phyloP scores from a whole-genome alignment of 495 filamentous ascomycete species.

The Staphylotrichum tortipilum region DNA sequence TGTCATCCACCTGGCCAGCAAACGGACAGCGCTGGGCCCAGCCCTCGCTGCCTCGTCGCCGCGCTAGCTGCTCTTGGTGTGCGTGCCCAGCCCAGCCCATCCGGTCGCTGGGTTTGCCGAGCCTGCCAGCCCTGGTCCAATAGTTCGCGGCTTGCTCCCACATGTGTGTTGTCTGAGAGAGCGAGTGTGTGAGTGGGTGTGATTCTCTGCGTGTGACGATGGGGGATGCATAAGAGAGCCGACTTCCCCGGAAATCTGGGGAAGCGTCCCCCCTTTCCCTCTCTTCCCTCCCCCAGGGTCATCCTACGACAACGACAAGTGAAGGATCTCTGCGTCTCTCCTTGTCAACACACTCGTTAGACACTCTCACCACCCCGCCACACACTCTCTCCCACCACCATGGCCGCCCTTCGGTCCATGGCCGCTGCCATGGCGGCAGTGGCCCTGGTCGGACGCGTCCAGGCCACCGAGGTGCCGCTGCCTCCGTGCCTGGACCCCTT shows the following conservation, averaged over 20 bases:
- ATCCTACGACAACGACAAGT: not conserved
- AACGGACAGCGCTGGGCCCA: too few relatives aligned
- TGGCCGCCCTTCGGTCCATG: slow-evolving; percentile 18
- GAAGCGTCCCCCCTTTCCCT: not conserved
- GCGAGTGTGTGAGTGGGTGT: too few relatives aligned
- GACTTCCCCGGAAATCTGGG: not conserved
- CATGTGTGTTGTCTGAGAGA: too few relatives aligned
- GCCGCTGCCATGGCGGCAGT: slow-evolving; percentile 27
- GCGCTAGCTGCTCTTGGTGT: too few relatives aligned
- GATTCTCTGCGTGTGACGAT: not conserved
- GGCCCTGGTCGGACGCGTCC: slow-evolving; percentile 21
- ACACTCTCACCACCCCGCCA: too few relatives aligned
- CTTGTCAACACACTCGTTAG: not conserved
- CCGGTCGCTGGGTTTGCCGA: not conserved
- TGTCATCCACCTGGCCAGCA: too few relatives aligned
- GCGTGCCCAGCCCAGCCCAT: slow-evolving; percentile 5
- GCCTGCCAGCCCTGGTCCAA: not conserved
- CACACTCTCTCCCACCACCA: slow-evolving; percentile 4
- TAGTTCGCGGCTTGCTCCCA: not conserved
- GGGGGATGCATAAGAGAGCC: not conserved
- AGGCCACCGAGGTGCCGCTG: slow-evolving; percentile 29
- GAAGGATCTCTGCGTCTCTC: slow-evolving; percentile 1
- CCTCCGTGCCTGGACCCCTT: slow-evolving; percentile 37
- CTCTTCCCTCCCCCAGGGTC: slow-evolving; percentile 3
- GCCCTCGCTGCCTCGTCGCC: too few relatives aligned